phyloP scores from a whole-genome alignment of 345 rosid genomes.

The Salix suchowensis region DNA sequence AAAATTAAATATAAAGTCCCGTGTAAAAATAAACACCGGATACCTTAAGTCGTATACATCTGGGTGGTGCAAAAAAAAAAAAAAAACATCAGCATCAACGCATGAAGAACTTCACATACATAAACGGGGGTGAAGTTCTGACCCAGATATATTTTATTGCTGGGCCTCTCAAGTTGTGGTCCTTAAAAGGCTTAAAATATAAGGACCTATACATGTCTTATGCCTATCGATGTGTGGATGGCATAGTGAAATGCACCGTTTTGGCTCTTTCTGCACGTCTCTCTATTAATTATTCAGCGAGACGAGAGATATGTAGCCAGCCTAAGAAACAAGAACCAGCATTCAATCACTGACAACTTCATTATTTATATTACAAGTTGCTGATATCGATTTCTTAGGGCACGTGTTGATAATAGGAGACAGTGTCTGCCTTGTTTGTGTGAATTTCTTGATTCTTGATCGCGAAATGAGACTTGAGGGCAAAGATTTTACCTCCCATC shows the following conservation, averaged over 20 bases:
- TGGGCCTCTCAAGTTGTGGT: background rate
- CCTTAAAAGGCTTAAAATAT: background rate
- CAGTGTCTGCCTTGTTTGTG: background rate
- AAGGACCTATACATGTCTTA: background rate
- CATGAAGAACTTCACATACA: background rate
- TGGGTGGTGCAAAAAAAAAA: background rate
- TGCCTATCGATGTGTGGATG: background rate
- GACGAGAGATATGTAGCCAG: background rate
- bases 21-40: no score
- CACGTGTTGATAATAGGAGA: constrained; percentile 10
- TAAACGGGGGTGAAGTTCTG: background rate
- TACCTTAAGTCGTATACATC: background rate
- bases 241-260: background rate
- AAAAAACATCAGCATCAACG: background rate
- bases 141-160: background rate
- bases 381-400: background rate
- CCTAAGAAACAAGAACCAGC: constrained; percentile 5
- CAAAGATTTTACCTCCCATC: background rate
- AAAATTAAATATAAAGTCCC: no score
- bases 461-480: background rate
- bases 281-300: background rate
- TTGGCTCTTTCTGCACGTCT: constrained; percentile 3
- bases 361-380: background rate
- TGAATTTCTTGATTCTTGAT: background rate
- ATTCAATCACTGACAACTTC: background rate